Percentiles rank a stretch among this genome's conserved stretches.
phyloP scores from a whole-genome alignment of 2,329 filamentous ascomycete species.

The Clonostachys rhizophaga region DNA sequence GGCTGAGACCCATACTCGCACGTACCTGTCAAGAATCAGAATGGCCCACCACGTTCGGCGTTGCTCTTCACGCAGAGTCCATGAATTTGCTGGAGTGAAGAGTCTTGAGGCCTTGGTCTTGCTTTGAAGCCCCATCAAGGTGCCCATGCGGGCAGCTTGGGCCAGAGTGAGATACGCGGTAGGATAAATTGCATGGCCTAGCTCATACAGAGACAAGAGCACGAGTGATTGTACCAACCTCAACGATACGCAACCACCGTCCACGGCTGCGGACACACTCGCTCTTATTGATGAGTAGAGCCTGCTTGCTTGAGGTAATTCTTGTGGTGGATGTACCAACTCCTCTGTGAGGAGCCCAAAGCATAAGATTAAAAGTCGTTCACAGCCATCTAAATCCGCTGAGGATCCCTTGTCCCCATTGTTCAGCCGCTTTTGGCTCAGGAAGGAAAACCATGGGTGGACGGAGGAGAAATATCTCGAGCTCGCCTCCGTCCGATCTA shows the following conservation, averaged over 20 bases:
- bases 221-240: constrained; percentile 8
- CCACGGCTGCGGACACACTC: constrained; percentile 4
- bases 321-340: neutral
- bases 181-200: constrained; percentile 8
- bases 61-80: constrained; percentile 10
- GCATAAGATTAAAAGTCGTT: constrained; percentile 8
- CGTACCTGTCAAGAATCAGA: constrained; percentile 10
- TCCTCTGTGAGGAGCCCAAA: constrained; percentile 8
- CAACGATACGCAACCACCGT: constrained; percentile 7
- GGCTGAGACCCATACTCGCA: too few species aligned
- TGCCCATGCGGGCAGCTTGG: constrained; percentile 9
- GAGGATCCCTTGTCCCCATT: neutral
- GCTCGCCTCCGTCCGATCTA: neutral
- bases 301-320: neutral
- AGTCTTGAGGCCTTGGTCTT: constrained; percentile 2
- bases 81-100: constrained; percentile 7
- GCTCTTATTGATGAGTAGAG: constrained; percentile 4
- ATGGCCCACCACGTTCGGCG: constrained; percentile 11
- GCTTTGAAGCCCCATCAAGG: constrained; percentile 2
- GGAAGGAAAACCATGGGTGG: constrained; percentile 8
- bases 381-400: neutral
- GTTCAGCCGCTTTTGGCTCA: constrained; percentile 9
- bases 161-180: constrained; percentile 10
- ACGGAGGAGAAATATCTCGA: constrained; percentile 6
- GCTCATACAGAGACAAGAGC: constrained; percentile 6